These are phyloP conservation scores for Fusarium redolens DNA, from an alignment of 2,329 filamentous ascomycete genomes.

Conservation along the genomic window DNA sequence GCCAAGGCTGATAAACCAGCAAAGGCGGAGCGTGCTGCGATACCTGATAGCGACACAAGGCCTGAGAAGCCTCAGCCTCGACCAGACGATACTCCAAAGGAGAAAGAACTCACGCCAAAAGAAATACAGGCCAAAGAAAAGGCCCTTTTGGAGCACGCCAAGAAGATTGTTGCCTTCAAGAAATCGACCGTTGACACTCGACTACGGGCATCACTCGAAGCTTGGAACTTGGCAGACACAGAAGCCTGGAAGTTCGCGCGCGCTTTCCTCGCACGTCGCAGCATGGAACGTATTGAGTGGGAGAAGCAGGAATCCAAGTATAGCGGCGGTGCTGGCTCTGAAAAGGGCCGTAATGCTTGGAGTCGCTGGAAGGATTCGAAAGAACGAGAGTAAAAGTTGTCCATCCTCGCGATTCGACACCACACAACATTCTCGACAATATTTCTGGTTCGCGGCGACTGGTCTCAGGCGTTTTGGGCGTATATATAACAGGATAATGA, in stretches of 20 bases:
- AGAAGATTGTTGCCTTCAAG: slow-evolving; percentile 62
- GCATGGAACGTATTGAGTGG: slow-evolving; percentile 74
- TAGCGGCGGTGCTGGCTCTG: slow-evolving; percentile 69
- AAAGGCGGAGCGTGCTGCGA: slow-evolving; percentile 13
- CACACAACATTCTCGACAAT: neutral
- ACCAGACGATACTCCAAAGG: slow-evolving; percentile 43
- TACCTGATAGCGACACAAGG: slow-evolving; percentile 8
- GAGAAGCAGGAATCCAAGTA: slow-evolving; percentile 76
- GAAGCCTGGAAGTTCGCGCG: slow-evolving; percentile 82
- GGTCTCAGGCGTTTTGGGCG: neutral
- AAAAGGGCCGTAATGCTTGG: slow-evolving; percentile 54
- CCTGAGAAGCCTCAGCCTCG: slow-evolving; percentile 56
- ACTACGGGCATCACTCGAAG: slow-evolving; percentile 67
- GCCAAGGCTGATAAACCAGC: slow-evolving; percentile 45
- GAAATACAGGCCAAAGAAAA: slow-evolving; percentile 67
- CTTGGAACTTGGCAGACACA: slow-evolving; percentile 77
- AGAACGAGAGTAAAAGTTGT: slow-evolving; percentile 3
- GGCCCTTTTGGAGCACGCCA: slow-evolving; percentile 60
- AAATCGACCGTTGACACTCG: slow-evolving; percentile 57
- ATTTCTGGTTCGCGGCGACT: neutral
- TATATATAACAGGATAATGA: neutral
- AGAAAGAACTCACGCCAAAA: slow-evolving; percentile 54
- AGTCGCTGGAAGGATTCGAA: slow-evolving; percentile 52
- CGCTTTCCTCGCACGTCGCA: slow-evolving; percentile 72
- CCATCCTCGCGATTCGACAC: neutral